phyloP scores from a whole-genome alignment of 2,329 filamentous ascomycete genomes.

The Aspergillus glaucus region DNA sequence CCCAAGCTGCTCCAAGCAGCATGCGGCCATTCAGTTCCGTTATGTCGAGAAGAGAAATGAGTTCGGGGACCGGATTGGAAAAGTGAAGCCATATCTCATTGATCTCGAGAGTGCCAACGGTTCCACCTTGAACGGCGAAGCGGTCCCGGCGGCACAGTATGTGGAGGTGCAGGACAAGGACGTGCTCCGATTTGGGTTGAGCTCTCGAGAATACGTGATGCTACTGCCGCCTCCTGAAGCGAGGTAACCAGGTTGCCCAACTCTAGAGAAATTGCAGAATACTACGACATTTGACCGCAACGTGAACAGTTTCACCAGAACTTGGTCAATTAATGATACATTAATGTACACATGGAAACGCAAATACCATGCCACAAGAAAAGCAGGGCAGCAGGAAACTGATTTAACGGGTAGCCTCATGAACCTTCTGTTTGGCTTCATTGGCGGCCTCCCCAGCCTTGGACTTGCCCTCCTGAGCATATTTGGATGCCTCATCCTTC shows the following conservation, averaged over 20 bases:
- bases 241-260: not conserved
- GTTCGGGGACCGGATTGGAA: slow-evolving; percentile 74
- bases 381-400: not conserved
- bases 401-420: slow-evolving; percentile 2
- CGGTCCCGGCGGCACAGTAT: slow-evolving; percentile 68
- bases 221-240: slow-evolving; percentile 58
- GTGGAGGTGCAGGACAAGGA: slow-evolving; percentile 84
- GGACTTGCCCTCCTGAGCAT: slow-evolving; percentile 7
- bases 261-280: no score
- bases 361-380: not conserved
- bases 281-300: not conserved
- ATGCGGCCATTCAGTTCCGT: slow-evolving; percentile 90
- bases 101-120: slow-evolving; percentile 93
- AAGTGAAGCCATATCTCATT: slow-evolving; percentile 80
- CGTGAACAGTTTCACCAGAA: no score
- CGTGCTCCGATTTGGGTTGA: slow-evolving; percentile 79
- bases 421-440: slow-evolving; percentile 10
- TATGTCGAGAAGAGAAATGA: slow-evolving; percentile 77
- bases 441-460: slow-evolving; percentile 6
- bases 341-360: not conserved
- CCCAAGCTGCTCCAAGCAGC: slow-evolving; percentile 89
- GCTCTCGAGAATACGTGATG: slow-evolving; percentile 88
- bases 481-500: slow-evolving; percentile 19
- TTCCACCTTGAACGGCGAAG: slow-evolving; percentile 71
- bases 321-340: not conserved